Base-by-base conservation (phyloP, 495 filamentous ascomycete species). In the Alectoria sarmentosa region DNA sequence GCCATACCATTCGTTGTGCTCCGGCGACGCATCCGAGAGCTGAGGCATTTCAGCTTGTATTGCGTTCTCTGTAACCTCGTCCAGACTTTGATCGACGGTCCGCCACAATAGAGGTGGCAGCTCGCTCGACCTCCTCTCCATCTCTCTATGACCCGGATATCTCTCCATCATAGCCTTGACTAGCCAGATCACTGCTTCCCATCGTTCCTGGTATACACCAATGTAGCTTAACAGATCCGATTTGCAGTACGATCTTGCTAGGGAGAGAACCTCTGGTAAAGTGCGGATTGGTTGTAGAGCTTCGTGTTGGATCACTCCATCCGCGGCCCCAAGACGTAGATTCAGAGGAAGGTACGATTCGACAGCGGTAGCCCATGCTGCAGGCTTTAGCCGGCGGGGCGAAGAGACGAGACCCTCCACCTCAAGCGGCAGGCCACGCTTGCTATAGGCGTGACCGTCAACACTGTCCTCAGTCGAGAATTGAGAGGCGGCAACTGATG, bases 301-400 rank as follows among this genome's bases (percentile, higher is more conserved):
- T 39, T 71, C 49, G 21, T 70, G 48, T 36, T 64, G 36, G 21
- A 72, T 41, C 21, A 66, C 41, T 61, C 62, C 37, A n/a, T 63
- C 61, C 37, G 57, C 36, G 58, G 34, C 52, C 67, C 49, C 30
- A 54, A 30, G 26, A 49, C 73, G 75, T 58, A 80, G 68, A 52
- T 75, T 62, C 11, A 69, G 65, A 58, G 75, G 76, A 37, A 84
- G 70, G 69, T 77, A 78, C 65, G 73, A 60, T 48, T 81, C 78
- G 37, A 86, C 61, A 21, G 74, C 66, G 7, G 71, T 69, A 23
- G 78, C 68, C 82, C 82, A 86, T 19, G 69, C 62, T 36, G 71
- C 63, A 8, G 69, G 67, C 49, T 72, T 19, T 23, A 67, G 61
- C 23, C 66, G 63, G 17, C 68, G 58, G 46, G 32, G 49, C 17